These are phyloP conservation scores for Boletus patriciae DNA, from an alignment of 768 basidiomycete genomes.

Conservation along the genomic window DNA sequence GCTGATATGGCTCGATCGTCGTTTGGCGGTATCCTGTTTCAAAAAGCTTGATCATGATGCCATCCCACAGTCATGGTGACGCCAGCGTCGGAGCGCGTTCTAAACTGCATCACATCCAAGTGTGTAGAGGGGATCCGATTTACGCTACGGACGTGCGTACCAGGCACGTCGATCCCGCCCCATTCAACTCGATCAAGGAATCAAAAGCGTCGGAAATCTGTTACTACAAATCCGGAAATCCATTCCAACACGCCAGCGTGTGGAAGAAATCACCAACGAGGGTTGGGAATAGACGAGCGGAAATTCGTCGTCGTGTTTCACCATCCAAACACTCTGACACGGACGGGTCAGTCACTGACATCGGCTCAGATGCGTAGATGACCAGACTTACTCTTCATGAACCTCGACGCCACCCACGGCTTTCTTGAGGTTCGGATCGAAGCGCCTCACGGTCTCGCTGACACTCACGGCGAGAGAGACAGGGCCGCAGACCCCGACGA, in stretches of 20 bases:
- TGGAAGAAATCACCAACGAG: not conserved
- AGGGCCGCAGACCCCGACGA: conserved; percentile 47
- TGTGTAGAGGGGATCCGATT: no score
- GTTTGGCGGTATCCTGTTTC: no score
- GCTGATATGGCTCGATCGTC: no score
- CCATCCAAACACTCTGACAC: conserved; percentile 14
- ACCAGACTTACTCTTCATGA: conserved; percentile 37
- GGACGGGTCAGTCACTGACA: not conserved
- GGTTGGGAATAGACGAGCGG: not conserved
- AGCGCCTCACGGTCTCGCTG: conserved; percentile 31
- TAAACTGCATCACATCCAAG: no score
- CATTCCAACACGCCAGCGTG: not conserved
- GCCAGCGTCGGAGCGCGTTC: no score
- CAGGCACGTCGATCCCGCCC: no score
- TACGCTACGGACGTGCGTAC: no score
- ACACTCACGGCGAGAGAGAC: conserved; percentile 33
- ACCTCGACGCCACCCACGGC: conserved; percentile 41
- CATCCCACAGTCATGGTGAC: no score
- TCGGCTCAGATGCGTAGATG: conserved; percentile 4
- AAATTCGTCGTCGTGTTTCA: not conserved
- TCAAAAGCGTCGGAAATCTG: not conserved
- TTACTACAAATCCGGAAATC: not conserved
- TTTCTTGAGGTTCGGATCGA: conserved; percentile 29
- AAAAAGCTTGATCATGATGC: no score
- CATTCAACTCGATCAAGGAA: not conserved